Base-by-base conservation (phyloP, 2,329 filamentous ascomycete genomes). In the Colletotrichum sublineola region DNA sequence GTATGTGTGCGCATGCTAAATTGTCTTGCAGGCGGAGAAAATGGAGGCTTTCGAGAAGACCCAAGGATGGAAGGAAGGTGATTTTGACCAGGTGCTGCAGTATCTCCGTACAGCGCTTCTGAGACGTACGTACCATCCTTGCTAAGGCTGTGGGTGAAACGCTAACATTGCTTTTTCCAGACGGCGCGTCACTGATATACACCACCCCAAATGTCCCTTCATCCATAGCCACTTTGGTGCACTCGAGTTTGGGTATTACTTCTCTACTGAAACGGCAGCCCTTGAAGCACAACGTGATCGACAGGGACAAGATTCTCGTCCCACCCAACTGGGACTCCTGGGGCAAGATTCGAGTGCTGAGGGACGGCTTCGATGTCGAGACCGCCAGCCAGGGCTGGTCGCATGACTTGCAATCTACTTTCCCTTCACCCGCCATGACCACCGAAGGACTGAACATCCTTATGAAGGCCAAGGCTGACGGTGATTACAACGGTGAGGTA, bases 321-420 rank as follows among this genome's bases (percentile, higher is more conserved):
- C 96, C 96, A 1, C 93, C 95, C 20, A 98, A 98, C 81, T 99
- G 96, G 96, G 96, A 99, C 82, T 98, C 95, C 0, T 98, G 95
- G 94, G 95, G 95, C 72, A 99, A 98, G 83, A 98, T 99, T 73
- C 89, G 96, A 53, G 94, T 98, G 56, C 86, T 98, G 38, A 90
- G 94, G 66, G 96, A 97, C 79, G 94, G 92, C 0, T 98, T 98
- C 77, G 94, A 98, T 76, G 94, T 97, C 31, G 96, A 99, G 84
- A 89, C 89, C 18, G 88, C 97, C 55, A 96, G 94, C 77, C 89
- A 91, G 71, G 93, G 92, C 62, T 99, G 96, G 96, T 92, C 92
- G 1, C 88, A 94, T 68, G 95, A 97, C 75, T 93, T 96, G 63
- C 91, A 95, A 78, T 87, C 89, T 53, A 80, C 83, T 3, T 82